A percentile compares a stretch with the other conserved stretches of the same genome.
phyloP scores from a whole-genome alignment of 2,329 filamentous ascomycete genomes.

The Phyllosticta paracitricarpa region DNA sequence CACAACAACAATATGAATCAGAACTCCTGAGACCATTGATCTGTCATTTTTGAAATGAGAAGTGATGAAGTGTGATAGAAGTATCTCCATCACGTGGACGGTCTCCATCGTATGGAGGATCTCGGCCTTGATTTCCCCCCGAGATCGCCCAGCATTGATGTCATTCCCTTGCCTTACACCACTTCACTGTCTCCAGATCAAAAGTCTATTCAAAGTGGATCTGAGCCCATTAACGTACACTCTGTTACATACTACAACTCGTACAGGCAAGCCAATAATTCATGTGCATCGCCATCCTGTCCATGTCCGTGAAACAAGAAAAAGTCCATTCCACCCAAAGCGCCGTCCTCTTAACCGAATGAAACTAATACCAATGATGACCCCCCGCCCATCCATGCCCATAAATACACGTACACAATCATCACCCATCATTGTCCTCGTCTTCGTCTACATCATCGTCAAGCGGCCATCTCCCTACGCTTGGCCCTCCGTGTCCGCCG shows the following conservation, averaged over 20 bases:
- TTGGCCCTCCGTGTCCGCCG: conserved; percentile 13
- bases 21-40: too few species aligned
- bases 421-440: not conserved
- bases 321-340: not conserved
- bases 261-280: not conserved
- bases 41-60: too few species aligned
- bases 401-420: not conserved
- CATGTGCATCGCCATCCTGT: not conserved
- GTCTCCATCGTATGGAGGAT: too few species aligned
- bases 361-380: not conserved
- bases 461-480: not conserved
- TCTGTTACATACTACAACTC: not conserved
- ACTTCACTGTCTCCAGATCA: not conserved
- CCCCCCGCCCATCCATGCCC: not conserved
- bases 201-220: not conserved
- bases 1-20: too few species aligned
- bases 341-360: not conserved
- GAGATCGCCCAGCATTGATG: not conserved
- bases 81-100: too few species aligned
- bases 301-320: not conserved
- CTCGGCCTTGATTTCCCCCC: too few species aligned
- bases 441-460: not conserved
- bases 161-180: not conserved
- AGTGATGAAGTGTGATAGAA: too few species aligned
- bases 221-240: not conserved